Evolutionary conservation across 371 early-diverging fungal species (phyloP).

Genomic region (Rhizomucor pusillus): DNA sequence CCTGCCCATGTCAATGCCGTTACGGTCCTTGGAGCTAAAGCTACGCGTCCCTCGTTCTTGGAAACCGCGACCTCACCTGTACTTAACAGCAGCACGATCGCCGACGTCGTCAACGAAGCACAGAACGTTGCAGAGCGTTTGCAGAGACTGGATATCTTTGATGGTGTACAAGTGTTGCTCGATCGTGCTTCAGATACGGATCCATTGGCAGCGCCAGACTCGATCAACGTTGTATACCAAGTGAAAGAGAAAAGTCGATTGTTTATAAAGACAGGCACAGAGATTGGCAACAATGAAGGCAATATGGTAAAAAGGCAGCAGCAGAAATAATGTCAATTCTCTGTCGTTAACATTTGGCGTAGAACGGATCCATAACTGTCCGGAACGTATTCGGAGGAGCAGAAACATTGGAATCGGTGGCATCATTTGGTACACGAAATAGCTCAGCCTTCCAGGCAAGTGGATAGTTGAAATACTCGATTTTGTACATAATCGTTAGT

Average conservation of each 20-base stretch:
- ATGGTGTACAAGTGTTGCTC: slow-evolving; percentile 63
- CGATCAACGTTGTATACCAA: slow-evolving; percentile 65
- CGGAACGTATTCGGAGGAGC: slow-evolving; percentile 86
- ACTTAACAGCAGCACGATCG: slow-evolving; percentile 56
- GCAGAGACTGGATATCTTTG: slow-evolving; percentile 72
- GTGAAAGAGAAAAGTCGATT: slow-evolving; percentile 72
- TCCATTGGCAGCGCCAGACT: slow-evolving; percentile 47
- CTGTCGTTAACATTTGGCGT: not conserved
- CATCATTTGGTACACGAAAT: slow-evolving; percentile 71
- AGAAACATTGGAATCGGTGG: slow-evolving; percentile 70
- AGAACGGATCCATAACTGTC: slow-evolving; percentile 64
- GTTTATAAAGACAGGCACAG: slow-evolving; percentile 78
- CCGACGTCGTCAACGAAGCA: slow-evolving; percentile 61
- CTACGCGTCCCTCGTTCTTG: slow-evolving; percentile 49
- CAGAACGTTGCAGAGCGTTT: slow-evolving; percentile 66
- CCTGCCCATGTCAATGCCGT: slow-evolving; percentile 53
- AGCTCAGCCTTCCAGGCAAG: slow-evolving; percentile 71
- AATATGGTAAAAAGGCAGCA: slow-evolving; percentile 53
- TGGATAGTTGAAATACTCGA: not conserved
- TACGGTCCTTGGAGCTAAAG: slow-evolving; percentile 40
- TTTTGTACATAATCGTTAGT: not conserved
- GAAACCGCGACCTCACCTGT: slow-evolving; percentile 36
- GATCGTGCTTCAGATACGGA: slow-evolving; percentile 57
- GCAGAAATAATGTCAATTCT: not conserved
- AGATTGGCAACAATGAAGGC: slow-evolving; percentile 81